Percentiles rank a stretch among this genome's conserved stretches.
Evolutionary conservation across 2,329 filamentous ascomycete genomes (phyloP).

Genomic region (Penicillium decumbens): DNA sequence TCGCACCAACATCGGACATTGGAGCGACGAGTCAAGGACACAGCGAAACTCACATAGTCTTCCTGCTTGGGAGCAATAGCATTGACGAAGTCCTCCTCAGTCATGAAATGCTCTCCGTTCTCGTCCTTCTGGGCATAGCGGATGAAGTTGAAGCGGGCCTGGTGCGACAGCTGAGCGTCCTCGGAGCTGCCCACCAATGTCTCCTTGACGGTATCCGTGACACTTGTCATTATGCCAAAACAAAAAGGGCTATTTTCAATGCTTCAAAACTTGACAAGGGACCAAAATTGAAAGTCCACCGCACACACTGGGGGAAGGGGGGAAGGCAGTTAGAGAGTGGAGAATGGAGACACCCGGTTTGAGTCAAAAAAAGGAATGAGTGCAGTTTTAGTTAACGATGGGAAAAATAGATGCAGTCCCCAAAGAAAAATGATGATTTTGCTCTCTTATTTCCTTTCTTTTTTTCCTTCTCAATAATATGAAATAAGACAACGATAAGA

Average conservation of each 20-base stretch:
- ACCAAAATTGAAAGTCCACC: conserved; percentile 12
- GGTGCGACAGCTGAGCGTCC: conserved; percentile 62
- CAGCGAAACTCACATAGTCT: conserved; percentile 71
- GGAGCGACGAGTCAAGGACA: neutral
- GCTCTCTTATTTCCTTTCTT: neutral
- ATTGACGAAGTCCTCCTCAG: conserved; percentile 79
- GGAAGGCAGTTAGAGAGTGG: conserved; percentile 16
- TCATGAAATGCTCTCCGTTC: conserved; percentile 74
- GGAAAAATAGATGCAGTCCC: conserved; percentile 6
- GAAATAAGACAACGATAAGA: neutral
- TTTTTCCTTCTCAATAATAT: neutral
- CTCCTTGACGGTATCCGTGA: conserved; percentile 73
- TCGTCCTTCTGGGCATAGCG: conserved; percentile 71
- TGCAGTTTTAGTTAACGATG: conserved; percentile 2
- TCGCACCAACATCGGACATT: neutral
- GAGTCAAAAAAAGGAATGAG: conserved; percentile 23
- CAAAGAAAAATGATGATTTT: neutral
- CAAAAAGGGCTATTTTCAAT: neutral
- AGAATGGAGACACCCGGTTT: conserved; percentile 15
- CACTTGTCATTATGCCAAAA: conserved; percentile 41
- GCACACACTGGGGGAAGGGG: conserved; percentile 16
- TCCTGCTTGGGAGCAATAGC: conserved; percentile 81
- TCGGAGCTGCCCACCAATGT: conserved; percentile 62
- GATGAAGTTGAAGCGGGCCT: conserved; percentile 71
- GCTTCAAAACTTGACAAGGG: neutral